Evolutionary conservation across 352 stramenopile species (phyloP), one percentile per base, ranked within the genome.

Genomic region (Phytopythium helicoides): DNA sequence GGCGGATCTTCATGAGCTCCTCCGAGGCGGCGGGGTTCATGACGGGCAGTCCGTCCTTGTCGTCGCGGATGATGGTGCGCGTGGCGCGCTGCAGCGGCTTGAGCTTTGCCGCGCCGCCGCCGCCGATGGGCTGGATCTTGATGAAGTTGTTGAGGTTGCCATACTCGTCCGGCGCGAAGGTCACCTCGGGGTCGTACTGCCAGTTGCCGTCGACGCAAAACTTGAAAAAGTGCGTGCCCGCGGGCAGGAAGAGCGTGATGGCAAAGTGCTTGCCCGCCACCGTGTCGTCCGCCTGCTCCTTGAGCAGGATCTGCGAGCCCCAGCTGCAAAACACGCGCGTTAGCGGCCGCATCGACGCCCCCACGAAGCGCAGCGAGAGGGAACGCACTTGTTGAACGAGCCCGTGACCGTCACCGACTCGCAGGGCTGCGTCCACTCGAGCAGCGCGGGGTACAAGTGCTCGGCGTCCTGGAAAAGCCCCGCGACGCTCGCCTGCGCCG

Each of bases 141-240:
- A 94, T 86, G 34, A 94, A 91, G 55, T 94, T 94, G 58, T 94
- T 94, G 45, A 94, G 66, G 56, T 94, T 94, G n/a, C 83, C 83
- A 53, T 91, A 94, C 54, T 86, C 81, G 47, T 94, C 83, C 0
- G 77, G 77, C 2, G 83, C 83, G 56, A 94, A 94, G 2, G 79
- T 71, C 28, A 89, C 78, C 40, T 94, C 83, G 0, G 83, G 81
- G 57, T 94, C 81, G 63, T 94, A 94, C 40, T 92, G 81, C 81
- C 83, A 94, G 10, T 78, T 74, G 18, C 78, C 74, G 53, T 93
- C 80, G 34, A 90, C 73, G 47, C 76, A 88, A 48, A 79, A 93
- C 55, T 89, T 90, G 65, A 90, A 93, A 42, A 81, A 75, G 52
- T 93, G 77, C 28, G 74, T 79, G 34, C 83, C 83, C 34, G 74